Base-by-base conservation (phyloP, 805 yeast genomes). In the Lachancea lanzarotensis region DNA sequence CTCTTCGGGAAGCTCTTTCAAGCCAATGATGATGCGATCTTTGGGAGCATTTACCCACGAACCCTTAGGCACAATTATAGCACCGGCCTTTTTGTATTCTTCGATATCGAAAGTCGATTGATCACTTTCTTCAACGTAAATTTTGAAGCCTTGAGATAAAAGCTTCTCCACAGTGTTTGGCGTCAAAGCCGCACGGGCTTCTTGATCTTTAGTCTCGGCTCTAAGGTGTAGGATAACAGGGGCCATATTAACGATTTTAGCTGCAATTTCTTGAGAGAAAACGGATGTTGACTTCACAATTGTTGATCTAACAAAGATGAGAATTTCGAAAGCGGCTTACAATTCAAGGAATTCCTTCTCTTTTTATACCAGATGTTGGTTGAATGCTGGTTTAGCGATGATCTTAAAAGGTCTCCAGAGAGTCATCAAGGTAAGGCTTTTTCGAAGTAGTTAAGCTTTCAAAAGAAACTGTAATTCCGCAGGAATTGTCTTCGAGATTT, bases 131-230 rank as follows among this genome's bases (percentile, higher is more conserved):
- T 93, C 99, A 43, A 93, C 96, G 54, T 73, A 87, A 38, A 93
- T 78, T 55, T 82, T 79, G 72, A 87, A 93, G 0, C 96, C 97
- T 37, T 95, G 90, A 47, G 82, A 87, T 50, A 87, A 66, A 52
- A 93, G 74, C 57, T 81, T 76, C 69, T 86, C 84, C 55, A 95
- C 82, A 34, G 96, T 86, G 36, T 87, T 69, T 27, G 99, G 99
- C 1, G 98, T 89, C 57, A 93, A 74, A 37, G 96, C 97, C 36
- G 98, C 95, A 73, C 98, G 84, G 50, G 95, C 96, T 72, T 93
- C 99, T 59, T 88, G 70, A 22, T 98, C 96, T 78, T 93, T 93
- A 59, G 93, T 85, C 67, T 93, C 98, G 29, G 97, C 97, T 74
- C 99, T 84, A 51, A 93, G 73, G 60, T 93, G 98, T 52, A 93